Conservation (phyloP, 2,329 filamentous ascomycete species). For the Cordyceps javanica region DNA sequence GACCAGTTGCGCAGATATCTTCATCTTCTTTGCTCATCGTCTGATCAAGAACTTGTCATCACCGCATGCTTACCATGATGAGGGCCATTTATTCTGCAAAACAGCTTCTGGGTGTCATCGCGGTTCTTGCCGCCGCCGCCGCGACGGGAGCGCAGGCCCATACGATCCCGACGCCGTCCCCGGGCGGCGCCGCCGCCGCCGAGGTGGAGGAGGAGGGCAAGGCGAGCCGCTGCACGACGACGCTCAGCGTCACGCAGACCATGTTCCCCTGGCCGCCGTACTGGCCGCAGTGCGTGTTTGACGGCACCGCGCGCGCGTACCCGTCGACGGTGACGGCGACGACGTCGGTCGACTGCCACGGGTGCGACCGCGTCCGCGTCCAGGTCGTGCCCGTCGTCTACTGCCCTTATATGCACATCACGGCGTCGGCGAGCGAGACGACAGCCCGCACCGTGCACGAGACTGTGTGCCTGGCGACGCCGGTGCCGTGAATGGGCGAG, state of each 20-base stretch:
- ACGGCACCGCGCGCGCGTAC: constrained; percentile 22
- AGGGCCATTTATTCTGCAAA: not conserved
- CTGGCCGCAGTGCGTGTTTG: constrained; percentile 21
- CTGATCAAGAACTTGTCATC: no score
- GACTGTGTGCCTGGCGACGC: constrained; percentile 22
- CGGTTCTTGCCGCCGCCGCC: not conserved
- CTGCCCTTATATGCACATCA: constrained; percentile 23
- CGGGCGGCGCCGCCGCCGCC: constrained; percentile 16
- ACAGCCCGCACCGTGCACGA: constrained; percentile 22
- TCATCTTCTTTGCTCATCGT: no score
- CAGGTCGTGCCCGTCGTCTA: constrained; percentile 16
- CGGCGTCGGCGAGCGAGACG: constrained; percentile 14
- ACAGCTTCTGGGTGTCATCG: not conserved
- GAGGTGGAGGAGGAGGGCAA: no score
- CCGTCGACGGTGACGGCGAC: constrained; percentile 22
- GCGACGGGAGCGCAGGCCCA: not conserved
- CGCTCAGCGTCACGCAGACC: constrained; percentile 21
- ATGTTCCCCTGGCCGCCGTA: constrained; percentile 23
- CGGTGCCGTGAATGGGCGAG: not conserved
- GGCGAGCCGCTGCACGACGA: constrained; percentile 22
- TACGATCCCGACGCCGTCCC: constrained; percentile 12
- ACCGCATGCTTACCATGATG: not conserved
- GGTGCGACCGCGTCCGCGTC: constrained; percentile 23
- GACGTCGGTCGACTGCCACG: constrained; percentile 26
- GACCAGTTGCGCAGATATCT: no score